Conservation (phyloP, 768 basidiomycete species). For the Xanthoconium purpureum region DNA sequence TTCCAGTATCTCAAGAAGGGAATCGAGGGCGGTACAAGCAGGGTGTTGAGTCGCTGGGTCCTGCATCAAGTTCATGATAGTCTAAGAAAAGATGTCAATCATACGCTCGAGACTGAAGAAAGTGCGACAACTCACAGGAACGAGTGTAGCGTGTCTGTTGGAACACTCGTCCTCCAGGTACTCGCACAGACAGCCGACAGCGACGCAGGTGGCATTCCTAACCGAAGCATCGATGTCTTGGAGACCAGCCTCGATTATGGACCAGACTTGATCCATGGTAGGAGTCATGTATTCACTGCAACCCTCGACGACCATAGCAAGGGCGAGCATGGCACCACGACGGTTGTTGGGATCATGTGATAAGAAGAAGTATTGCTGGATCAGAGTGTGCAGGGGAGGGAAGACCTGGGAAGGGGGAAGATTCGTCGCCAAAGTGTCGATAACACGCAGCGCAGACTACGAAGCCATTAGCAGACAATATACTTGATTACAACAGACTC, state of each 20-base stretch:
- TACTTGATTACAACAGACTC: slow-evolving; percentile 27
- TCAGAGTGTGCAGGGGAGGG: slow-evolving; percentile 80
- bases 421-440: slow-evolving; percentile 88
- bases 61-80: slow-evolving; percentile 87
- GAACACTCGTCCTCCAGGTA: slow-evolving; percentile 95
- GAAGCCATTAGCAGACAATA: slow-evolving; percentile 6
- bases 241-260: slow-evolving; percentile 85
- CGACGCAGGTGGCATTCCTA: slow-evolving; percentile 93
- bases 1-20: slow-evolving; percentile 90
- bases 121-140: slow-evolving; percentile 60
- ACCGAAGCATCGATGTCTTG: slow-evolving; percentile 81
- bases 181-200: slow-evolving; percentile 94
- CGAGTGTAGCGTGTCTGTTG: slow-evolving; percentile 73
- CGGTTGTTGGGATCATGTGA: slow-evolving; percentile 76
- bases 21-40: slow-evolving; percentile 97
- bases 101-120: neutral
- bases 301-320: slow-evolving; percentile 95
- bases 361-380: slow-evolving; percentile 77
- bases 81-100: slow-evolving; percentile 39
- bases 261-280: slow-evolving; percentile 89
- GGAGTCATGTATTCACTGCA: slow-evolving; percentile 98
- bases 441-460: slow-evolving; percentile 89
- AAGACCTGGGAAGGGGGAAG: slow-evolving; percentile 95
- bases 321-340: slow-evolving; percentile 90
- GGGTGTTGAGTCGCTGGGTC: slow-evolving; percentile 83